Evolutionary conservation across 1,284 basidiomycete species (phyloP), one percentile per base, ranked within the genome.

Genomic region (Ganoderma lucidum): DNA sequence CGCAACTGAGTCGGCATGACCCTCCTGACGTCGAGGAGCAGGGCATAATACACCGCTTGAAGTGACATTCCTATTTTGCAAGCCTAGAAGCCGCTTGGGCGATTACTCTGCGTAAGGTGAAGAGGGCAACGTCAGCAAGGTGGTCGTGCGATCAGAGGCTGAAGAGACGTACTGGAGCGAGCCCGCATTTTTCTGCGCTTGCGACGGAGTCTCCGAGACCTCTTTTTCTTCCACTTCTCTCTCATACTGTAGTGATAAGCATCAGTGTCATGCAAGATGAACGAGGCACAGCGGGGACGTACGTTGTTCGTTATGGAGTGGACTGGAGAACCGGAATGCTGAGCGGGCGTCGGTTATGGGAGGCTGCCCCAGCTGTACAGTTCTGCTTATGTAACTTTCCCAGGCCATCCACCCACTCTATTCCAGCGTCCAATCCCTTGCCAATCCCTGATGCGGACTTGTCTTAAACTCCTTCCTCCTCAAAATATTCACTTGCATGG

Each of bases 151-250:
- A 19, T 56, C 35, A 6, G 44, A 55, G 32, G 44, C 8, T 42
- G 62, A 41, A 32, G 35, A 64, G 68, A 90, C 93, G 79, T 78
- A 94, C 93, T 94, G 86, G 93, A 94, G 83, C 93, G 93, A 74
- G 93, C 93, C 83, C 93, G 90, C 93, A 94, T 94, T 87, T 94
- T 94, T 92, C 93, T 90, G 86, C 93, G 92, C 80, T 94, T 94
- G 83, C 93, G 91, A 79, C 93, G 87, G 84, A 94, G 93, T 81
- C 93, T 93, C 82, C 93, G 90, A 75, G 93, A 93, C 80, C 93
- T 88, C 87, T 94, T 94, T 84, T 94, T 94, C 89, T 94, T 94
- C 93, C 93, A 94, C 90, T 94, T 94, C 83, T 94, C 93, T 93
- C 92, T 93, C 92, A 94, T 94, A 75, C 88, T 90, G 69, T 45